Conservation (phyloP, 305 asterid genomes). For the Withania somnifera region DNA sequence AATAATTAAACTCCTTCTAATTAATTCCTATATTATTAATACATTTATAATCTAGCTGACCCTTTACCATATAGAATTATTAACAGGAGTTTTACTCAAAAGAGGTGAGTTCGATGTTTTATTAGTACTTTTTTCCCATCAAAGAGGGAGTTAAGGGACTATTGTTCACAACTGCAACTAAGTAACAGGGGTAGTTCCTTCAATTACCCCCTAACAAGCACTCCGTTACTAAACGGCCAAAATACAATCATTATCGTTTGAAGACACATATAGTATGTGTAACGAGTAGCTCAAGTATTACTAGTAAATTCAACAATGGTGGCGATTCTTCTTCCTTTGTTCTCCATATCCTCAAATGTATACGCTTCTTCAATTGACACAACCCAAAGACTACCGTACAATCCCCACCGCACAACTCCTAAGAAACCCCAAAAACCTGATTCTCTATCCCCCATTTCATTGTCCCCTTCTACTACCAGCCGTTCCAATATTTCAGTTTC, state of each 20-base stretch:
- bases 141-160: neutral
- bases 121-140: too few relatives aligned
- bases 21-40: too few relatives aligned
- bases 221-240: neutral
- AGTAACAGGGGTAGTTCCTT: neutral
- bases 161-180: neutral
- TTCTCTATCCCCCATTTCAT: too few relatives aligned
- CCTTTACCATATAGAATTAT: too few relatives aligned
- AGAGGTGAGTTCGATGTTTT: too few relatives aligned
- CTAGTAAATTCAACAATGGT: slow-evolving; percentile 11
- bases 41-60: too few relatives aligned
- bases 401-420: slow-evolving; percentile 55
- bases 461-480: slow-evolving; percentile 14
- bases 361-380: slow-evolving; percentile 65
- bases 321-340: slow-evolving; percentile 35
- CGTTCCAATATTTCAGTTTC: slow-evolving; percentile 32
- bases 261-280: too few relatives aligned
- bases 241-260: too few relatives aligned
- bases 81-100: neutral
- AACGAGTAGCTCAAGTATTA: too few relatives aligned
- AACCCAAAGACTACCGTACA: slow-evolving; percentile 52
- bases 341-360: slow-evolving; percentile 19
- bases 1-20: too few relatives aligned
- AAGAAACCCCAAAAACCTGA: slow-evolving; percentile 28
- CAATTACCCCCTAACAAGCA: neutral